Conservation (phyloP, 345 rosid genomes). For the Bretschneidera sinensis region DNA sequence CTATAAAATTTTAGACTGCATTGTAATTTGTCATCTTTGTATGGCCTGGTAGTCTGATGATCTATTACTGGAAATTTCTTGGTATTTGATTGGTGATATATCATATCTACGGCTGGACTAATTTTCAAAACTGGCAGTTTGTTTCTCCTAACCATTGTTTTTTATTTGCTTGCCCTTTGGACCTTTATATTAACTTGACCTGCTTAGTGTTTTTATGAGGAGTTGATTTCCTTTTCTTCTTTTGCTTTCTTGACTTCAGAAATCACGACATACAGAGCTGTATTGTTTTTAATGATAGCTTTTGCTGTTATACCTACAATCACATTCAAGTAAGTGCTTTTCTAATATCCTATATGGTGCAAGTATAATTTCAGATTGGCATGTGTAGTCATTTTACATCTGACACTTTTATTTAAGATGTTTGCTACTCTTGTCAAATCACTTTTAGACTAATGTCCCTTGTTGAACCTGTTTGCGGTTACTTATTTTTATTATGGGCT, state of each 20-base stretch:
- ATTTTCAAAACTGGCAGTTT: not conserved
- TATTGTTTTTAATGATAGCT: slow-evolving; percentile 53
- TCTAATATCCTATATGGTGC: not conserved
- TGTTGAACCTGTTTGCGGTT: too few species aligned
- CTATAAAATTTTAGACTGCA: not conserved
- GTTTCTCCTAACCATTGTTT: not conserved
- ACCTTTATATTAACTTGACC: not conserved
- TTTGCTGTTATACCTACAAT: slow-evolving; percentile 86
- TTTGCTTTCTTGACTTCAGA: slow-evolving; percentile 38
- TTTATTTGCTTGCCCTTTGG: not conserved
- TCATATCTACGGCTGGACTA: too few species aligned
- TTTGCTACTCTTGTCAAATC: not conserved
- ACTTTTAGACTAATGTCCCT: not conserved
- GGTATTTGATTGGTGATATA: too few species aligned
- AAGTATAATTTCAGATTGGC: not conserved
- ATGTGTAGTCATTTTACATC: not conserved
- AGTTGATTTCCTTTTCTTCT: slow-evolving; percentile 2
- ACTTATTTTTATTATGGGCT: too few species aligned
- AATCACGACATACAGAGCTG: slow-evolving; percentile 51
- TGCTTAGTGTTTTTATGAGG: not conserved
- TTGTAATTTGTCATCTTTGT: not conserved
- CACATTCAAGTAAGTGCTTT: slow-evolving; percentile 59
- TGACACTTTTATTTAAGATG: not conserved
- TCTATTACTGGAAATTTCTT: not conserved
- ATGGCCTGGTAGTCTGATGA: not conserved